These are phyloP conservation scores for Xylaria acuta DNA, from an alignment of 495 filamentous ascomycete species.

Conservation along the genomic window DNA sequence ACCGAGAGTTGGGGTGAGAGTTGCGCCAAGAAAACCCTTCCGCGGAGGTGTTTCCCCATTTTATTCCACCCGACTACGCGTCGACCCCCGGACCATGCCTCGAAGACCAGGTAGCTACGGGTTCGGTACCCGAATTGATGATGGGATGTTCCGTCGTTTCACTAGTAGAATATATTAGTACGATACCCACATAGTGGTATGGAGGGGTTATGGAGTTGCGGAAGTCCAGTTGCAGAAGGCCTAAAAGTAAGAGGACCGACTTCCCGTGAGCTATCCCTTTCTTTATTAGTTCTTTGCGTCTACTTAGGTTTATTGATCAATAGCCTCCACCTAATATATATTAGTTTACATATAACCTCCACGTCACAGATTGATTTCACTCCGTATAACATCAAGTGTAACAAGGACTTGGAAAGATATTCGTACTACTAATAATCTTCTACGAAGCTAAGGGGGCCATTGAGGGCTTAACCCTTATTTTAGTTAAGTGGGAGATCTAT, in stretches of 20 bases:
- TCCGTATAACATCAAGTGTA: no score
- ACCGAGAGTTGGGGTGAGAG: not conserved
- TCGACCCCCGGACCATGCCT: constrained; percentile 9
- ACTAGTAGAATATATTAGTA: not conserved
- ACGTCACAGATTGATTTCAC: not conserved
- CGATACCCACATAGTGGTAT: not conserved
- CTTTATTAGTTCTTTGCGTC: no score
- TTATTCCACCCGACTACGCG: not conserved
- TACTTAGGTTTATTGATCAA: no score
- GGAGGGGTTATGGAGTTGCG: not conserved
- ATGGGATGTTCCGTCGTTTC: constrained; percentile 3
- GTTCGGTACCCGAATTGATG: not conserved
- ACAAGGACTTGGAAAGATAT: not conserved
- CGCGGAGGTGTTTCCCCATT: not conserved
- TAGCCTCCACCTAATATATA: not conserved
- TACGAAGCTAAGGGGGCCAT: not conserved
- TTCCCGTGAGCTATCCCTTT: not conserved
- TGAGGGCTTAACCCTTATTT: not conserved
- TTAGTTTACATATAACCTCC: not conserved
- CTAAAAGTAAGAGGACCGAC: not conserved
- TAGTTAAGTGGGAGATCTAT: not conserved
- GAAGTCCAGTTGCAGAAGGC: not conserved
- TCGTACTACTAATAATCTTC: not conserved
- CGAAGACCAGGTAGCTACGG: not conserved
- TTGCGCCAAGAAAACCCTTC: not conserved